A percentile compares a stretch with the other conserved stretches of the same genome.
These are phyloP conservation scores for Salvia rosmarinus DNA, from an alignment of 257 asterid species.

Conservation along the genomic window DNA sequence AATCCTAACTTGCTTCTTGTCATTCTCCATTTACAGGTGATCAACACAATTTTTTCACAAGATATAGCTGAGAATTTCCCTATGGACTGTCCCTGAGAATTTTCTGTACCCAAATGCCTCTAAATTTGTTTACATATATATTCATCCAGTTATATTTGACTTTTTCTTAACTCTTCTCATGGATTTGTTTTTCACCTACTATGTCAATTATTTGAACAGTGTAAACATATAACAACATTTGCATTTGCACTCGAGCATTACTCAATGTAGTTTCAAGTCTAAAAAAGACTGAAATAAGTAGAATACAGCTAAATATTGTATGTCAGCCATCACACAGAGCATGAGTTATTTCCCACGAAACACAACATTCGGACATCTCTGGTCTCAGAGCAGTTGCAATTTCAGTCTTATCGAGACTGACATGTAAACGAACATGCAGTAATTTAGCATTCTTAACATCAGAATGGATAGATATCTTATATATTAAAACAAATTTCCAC, in stretches of 20 bases:
- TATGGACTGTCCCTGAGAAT: neutral
- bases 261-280: neutral
- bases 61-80: neutral
- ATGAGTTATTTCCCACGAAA: neutral
- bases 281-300: conserved; percentile 1
- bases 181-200: neutral
- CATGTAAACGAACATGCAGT: conserved; percentile 12
- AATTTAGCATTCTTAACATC: neutral
- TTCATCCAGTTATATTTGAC: neutral
- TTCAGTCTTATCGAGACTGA: neutral
- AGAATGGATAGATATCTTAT: neutral
- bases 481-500: neutral
- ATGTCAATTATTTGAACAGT: neutral
- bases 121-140: neutral
- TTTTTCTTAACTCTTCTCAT: neutral
- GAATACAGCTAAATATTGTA: neutral
- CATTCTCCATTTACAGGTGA: neutral
- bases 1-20: neutral
- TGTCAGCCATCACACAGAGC: neutral
- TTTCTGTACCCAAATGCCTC: conserved; percentile 2
- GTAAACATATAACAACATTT: neutral
- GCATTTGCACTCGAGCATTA: conserved; percentile 10
- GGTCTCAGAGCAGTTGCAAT: neutral
- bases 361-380: neutral
- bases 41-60: neutral